Percentiles rank a stretch among this genome's conserved stretches.
Evolutionary conservation across 2,329 filamentous ascomycete genomes (phyloP).

Genomic region (Aspergillus aculeatinus): DNA sequence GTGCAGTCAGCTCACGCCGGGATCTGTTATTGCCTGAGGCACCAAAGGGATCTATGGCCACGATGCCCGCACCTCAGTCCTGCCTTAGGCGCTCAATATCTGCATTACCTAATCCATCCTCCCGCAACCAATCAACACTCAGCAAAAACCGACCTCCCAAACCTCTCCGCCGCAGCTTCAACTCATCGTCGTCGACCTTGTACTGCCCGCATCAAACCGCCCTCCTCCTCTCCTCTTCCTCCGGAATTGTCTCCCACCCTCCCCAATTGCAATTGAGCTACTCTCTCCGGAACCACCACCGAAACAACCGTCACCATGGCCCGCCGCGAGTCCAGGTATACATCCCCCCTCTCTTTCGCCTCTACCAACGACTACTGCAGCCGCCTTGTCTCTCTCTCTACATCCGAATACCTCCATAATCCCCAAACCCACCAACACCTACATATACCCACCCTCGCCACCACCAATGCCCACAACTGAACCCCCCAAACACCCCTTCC

Average conservation of each 20-base stretch:
- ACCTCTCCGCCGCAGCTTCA: constrained; percentile 14
- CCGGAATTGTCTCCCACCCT: neutral
- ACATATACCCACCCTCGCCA: neutral
- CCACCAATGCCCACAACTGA: neutral
- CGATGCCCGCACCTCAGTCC: no score
- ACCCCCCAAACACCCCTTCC: neutral
- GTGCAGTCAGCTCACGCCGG: constrained; percentile 3
- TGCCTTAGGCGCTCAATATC: neutral
- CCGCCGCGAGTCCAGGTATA: constrained; percentile 23
- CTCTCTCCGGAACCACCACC: neutral
- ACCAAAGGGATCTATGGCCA: no score
- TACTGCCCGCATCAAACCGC: constrained; percentile 24
- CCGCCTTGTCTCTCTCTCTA: neutral
- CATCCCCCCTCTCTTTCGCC: neutral
- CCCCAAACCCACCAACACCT: neutral
- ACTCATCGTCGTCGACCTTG: constrained; percentile 30
- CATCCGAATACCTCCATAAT: neutral
- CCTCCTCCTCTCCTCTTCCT: neutral
- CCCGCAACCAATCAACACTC: constrained; percentile 34
- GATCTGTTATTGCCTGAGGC: neutral
- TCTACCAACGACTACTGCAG: neutral
- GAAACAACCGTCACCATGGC: constrained; percentile 19
- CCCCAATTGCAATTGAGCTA: constrained; percentile 7
- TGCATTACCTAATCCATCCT: constrained; percentile 19
- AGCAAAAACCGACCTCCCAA: constrained; percentile 34